Percentiles rank a stretch among this genome's conserved stretches.
These are phyloP conservation scores for Lachnellula suecica DNA, from an alignment of 2,329 filamentous ascomycete genomes.

Conservation along the genomic window DNA sequence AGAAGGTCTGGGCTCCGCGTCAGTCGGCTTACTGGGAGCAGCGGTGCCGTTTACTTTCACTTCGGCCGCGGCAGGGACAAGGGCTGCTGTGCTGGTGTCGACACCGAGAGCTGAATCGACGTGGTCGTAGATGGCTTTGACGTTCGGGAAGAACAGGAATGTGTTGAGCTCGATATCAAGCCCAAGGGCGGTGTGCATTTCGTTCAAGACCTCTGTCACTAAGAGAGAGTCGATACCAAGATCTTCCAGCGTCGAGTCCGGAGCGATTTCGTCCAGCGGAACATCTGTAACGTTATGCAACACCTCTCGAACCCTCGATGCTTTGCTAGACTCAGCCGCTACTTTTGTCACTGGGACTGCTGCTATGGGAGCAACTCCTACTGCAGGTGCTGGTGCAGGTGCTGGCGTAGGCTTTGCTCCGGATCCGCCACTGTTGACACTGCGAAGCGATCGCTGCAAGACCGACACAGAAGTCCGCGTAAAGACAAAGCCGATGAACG, in stretches of 20 bases:
- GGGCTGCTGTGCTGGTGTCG: background rate
- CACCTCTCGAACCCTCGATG: background rate
- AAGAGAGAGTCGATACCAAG: conserved; percentile 40
- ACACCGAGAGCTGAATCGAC: background rate
- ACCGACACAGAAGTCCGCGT: background rate
- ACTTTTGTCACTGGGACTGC: background rate
- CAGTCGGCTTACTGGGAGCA: background rate
- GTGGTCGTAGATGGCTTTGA: background rate
- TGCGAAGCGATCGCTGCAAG: background rate
- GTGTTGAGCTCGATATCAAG: conserved; percentile 1
- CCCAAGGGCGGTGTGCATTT: conserved; percentile 23
- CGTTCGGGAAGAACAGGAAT: background rate
- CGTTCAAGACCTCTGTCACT: conserved; percentile 34
- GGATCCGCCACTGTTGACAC: background rate
- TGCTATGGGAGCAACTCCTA: background rate
- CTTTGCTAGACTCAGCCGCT: background rate
- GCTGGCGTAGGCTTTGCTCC: background rate
- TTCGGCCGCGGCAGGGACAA: background rate
- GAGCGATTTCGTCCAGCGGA: background rate
- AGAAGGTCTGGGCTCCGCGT: background rate
- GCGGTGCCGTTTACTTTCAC: background rate
- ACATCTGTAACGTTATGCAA: conserved; percentile 1
- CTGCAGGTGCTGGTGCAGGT: too few relatives aligned
- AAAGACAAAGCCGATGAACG: background rate
- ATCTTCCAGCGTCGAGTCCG: background rate